Evolutionary conservation across 768 basidiomycete species (phyloP).

Genomic region (Leccinum obscurum): DNA sequence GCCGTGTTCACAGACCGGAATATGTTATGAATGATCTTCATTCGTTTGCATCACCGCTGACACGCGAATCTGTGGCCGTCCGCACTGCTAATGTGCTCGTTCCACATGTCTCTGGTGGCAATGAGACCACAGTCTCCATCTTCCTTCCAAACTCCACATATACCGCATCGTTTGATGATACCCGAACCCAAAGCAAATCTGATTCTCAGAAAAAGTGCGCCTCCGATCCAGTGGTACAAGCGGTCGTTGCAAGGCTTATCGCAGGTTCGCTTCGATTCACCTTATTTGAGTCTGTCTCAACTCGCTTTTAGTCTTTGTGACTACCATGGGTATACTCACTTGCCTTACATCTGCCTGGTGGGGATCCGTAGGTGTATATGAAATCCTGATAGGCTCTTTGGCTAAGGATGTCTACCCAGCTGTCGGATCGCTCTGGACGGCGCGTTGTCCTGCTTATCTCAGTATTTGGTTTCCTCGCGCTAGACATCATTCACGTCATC

Average conservation of each 20-base stretch:
- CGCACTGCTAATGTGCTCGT: background rate
- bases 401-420: conserved; percentile 35
- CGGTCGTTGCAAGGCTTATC: conserved; percentile 63
- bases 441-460: conserved; percentile 62
- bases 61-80: background rate
- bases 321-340: conserved; percentile 68
- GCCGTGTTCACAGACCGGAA: conserved; percentile 64
- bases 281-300: background rate
- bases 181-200: background rate
- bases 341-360: conserved; percentile 86
- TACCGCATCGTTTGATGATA: background rate
- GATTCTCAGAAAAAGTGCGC: conserved; percentile 44
- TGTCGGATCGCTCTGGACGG: conserved; percentile 79
- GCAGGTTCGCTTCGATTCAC: conserved; percentile 45
- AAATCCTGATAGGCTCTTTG: background rate
- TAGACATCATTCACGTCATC: conserved; percentile 64
- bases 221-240: conserved; percentile 70
- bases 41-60: background rate
- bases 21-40: conserved; percentile 25
- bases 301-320: conserved; percentile 51
- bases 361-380: conserved; percentile 61
- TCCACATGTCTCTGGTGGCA: background rate
- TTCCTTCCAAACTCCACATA: conserved; percentile 7
- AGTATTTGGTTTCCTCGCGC: conserved; percentile 52
- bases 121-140: background rate